Conservation (phyloP, 2,329 filamentous ascomycete genomes). For the Claviceps quebecensis region DNA sequence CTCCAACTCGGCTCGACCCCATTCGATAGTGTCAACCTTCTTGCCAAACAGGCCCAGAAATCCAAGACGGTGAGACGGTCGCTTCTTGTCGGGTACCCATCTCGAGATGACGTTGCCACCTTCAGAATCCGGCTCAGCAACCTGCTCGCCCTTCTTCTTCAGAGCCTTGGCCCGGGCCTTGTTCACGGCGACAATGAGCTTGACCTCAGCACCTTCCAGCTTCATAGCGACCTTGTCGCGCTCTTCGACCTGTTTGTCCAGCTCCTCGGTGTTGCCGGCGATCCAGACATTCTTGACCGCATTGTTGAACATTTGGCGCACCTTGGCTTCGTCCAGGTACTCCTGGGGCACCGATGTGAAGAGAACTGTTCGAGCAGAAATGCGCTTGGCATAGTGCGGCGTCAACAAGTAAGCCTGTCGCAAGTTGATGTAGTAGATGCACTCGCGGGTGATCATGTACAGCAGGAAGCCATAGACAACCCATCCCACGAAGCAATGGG, state of each 20-base stretch:
- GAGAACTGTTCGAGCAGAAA: conserved; percentile 86
- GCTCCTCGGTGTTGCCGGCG: conserved; percentile 53
- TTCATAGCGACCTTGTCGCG: conserved; percentile 62
- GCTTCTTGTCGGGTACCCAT: conserved; percentile 52
- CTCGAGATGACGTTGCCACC: conserved; percentile 49
- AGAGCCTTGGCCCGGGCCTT: conserved; percentile 21
- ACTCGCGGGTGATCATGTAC: conserved; percentile 78
- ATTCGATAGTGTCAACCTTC: conserved; percentile 75
- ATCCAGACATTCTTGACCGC: conserved; percentile 78
- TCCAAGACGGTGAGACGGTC: conserved; percentile 55
- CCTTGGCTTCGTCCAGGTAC: conserved; percentile 59
- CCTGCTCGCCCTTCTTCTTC: conserved; percentile 17
- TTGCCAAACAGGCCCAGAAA: conserved; percentile 49
- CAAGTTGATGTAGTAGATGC: conserved; percentile 84
- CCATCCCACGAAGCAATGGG: conserved; percentile 69
- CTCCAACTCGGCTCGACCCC: conserved; percentile 47
- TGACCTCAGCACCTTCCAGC: conserved; percentile 71
- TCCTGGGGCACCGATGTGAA: conserved; percentile 72
- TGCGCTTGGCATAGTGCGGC: conserved; percentile 65
- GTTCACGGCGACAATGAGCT: conserved; percentile 52
- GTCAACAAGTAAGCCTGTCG: conserved; percentile 89
- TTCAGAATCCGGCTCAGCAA: conserved; percentile 44
- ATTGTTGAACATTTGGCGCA: conserved; percentile 64
- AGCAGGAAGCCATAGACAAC: conserved; percentile 78
- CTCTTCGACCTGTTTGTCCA: conserved; percentile 67